Evolutionary conservation across 305 asterid species (phyloP).

Genomic region (Fraxinus albicans): DNA sequence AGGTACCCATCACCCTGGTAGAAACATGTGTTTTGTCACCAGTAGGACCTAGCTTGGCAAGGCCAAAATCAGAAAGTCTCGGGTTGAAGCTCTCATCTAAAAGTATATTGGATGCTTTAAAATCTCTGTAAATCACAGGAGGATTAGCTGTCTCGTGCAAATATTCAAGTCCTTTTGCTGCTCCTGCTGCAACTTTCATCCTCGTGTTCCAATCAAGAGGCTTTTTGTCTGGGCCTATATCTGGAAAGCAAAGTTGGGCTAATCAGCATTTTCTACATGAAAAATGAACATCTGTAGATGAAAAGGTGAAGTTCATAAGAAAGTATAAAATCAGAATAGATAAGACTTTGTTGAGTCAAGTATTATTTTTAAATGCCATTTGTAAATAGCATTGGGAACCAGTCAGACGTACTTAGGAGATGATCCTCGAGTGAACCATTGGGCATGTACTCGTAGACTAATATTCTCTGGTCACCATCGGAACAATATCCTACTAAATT

Average conservation of each 20-base stretch:
- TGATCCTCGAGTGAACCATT: conserved; percentile 88
- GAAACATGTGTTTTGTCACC: conserved; percentile 33
- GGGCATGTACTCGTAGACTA: conserved; percentile 73
- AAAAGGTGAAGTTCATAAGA: neutral
- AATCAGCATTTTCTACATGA: neutral
- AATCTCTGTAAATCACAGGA: conserved; percentile 56
- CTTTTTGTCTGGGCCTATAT: conserved; percentile 21
- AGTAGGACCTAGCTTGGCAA: conserved; percentile 46
- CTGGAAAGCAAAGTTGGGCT: conserved; percentile 19
- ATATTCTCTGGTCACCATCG: conserved; percentile 71
- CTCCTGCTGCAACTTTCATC: conserved; percentile 52
- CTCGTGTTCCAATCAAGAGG: conserved; percentile 52
- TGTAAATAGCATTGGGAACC: neutral
- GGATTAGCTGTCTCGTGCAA: conserved; percentile 49
- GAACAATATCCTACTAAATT: conserved; percentile 80
- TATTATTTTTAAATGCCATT: neutral
- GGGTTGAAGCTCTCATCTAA: conserved; percentile 41
- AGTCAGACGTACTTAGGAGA: conserved; percentile 56
- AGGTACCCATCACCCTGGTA: conserved; percentile 58
- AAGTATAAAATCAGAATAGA: too few relatives aligned
- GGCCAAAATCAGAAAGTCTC: conserved; percentile 54
- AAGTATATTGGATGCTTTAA: conserved; percentile 55
- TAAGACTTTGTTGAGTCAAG: neutral
- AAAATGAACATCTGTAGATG: neutral
- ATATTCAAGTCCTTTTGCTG: conserved; percentile 53